A percentile compares a stretch with the other conserved stretches of the same genome.
phyloP scores from a whole-genome alignment of 345 rosid species.

The Rhodomyrtus tomentosa region DNA sequence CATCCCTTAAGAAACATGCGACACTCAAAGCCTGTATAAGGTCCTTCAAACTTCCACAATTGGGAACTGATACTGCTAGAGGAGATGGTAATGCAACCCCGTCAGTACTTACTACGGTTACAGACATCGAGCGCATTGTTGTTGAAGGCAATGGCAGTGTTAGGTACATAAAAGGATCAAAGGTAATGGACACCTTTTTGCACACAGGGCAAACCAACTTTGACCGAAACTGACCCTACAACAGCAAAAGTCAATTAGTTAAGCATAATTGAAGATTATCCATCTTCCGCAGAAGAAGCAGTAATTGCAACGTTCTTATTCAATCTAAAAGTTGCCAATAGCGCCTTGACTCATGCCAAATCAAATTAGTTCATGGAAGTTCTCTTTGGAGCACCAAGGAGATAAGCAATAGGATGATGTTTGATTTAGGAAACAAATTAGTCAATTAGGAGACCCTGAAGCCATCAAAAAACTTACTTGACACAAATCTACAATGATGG shows the following conservation, averaged over 20 bases:
- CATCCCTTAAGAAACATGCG: constrained; percentile 33
- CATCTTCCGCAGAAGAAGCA: background rate
- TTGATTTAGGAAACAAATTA: background rate
- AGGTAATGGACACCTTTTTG: constrained; percentile 55
- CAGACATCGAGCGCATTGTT: constrained; percentile 45
- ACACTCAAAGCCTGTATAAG: constrained; percentile 36
- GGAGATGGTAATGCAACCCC: constrained; percentile 32
- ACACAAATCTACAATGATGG: constrained; percentile 51
- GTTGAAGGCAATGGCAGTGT: constrained; percentile 60
- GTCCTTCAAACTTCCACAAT: constrained; percentile 43
- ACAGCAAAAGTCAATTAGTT: background rate
- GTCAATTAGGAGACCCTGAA: background rate
- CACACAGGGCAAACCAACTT: constrained; percentile 60
- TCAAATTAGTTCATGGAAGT: background rate
- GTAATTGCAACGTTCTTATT: background rate
- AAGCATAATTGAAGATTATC: background rate
- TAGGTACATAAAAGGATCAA: constrained; percentile 75
- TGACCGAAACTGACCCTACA: constrained; percentile 67
- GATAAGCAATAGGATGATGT: background rate
- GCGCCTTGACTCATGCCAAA: background rate
- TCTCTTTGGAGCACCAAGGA: background rate
- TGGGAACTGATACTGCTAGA: constrained; percentile 38
- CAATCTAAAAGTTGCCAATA: background rate
- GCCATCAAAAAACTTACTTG: constrained; percentile 27
- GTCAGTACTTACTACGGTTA: constrained; percentile 41